Evolutionary conservation across 805 yeast genomes (phyloP).

Genomic region (Metschnikowia bowlesiae): DNA sequence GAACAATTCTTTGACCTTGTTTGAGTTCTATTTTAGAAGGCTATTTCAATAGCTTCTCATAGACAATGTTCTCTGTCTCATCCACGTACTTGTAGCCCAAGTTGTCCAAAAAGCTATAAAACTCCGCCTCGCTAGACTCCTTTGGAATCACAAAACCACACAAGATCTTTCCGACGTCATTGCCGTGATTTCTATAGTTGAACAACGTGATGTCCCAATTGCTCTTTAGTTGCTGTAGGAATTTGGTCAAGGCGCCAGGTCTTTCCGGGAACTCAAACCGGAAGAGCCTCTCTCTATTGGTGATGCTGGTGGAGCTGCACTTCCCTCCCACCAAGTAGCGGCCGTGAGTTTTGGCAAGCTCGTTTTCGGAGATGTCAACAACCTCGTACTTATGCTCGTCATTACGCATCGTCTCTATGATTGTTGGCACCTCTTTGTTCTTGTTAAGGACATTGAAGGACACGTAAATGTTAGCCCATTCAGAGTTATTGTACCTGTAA

Average conservation of each 20-base stretch:
- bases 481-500: constrained; percentile 61
- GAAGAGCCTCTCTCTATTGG: constrained; percentile 70
- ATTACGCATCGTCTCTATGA: constrained; percentile 53
- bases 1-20: not conserved
- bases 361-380: constrained; percentile 84
- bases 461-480: constrained; percentile 73
- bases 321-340: constrained; percentile 95
- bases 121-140: constrained; percentile 52
- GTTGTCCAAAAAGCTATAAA: constrained; percentile 62
- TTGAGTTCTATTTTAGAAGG: not conserved
- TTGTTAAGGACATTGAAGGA: constrained; percentile 82
- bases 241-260: constrained; percentile 87
- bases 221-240: constrained; percentile 63
- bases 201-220: constrained; percentile 92
- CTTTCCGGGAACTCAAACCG: constrained; percentile 95
- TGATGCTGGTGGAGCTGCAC: constrained; percentile 39
- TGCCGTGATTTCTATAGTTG: constrained; percentile 96
- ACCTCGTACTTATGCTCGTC: constrained; percentile 63
- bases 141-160: constrained; percentile 87
- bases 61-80: constrained; percentile 84
- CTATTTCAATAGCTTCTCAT: constrained; percentile 60
- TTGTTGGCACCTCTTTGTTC: constrained; percentile 63
- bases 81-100: constrained; percentile 75
- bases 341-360: constrained; percentile 94
- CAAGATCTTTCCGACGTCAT: constrained; percentile 87